Base-by-base conservation (phyloP, 2,329 filamentous ascomycete species). In the Botrytis cinerea region DNA sequence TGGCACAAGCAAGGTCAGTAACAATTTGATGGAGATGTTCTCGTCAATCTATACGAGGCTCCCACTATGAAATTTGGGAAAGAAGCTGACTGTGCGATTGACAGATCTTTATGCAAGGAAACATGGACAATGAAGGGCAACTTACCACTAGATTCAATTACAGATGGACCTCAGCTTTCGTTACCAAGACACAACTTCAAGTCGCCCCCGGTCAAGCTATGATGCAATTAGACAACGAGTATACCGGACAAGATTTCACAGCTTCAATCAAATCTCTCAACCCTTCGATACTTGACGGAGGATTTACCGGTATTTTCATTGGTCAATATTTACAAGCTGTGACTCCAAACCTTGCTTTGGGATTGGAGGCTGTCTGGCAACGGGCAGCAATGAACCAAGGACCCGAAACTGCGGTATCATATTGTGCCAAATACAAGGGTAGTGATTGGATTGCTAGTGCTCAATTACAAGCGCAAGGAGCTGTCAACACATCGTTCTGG, bases 281-380 rank as follows among this genome's bases (percentile, higher is more conserved):
- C 86, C 96, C 96, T n/a, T 98, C 94, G 9, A 86, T 92, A 78
- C 89, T 99, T 71, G 95, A 98, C 82, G 95, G 96, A 74, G 94
- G 94, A 73, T 84, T 98, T 70, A 99, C 95, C 40, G 96, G 96
- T 79, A 97, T 98, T 84, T 94, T 94, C 82, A 95, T 99, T 80
- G 95, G 93, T 79, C 96, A 93, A 86, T 98, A 98, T 84, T 88
- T 99, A 74, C 96, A 99, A 84, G 93, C 94, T 69, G 85, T 99
- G 75, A 99, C 96, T 59, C 92, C 94, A 75, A 91, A 89, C 80
- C 88, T 99, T 75, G 90, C 95, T 67, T 87, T 99, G 71, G 96
- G 96, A 78, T 87, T 98, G 75, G 96, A 99, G 85, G 92, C 92
- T 72, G 92, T 99, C 79, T 98, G 94, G 94, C 95, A 97, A 85